Evolutionary conservation across 495 filamentous ascomycete species (phyloP), one percentile per base, ranked within the genome.

Genomic region (Cairneyella variabilis): DNA sequence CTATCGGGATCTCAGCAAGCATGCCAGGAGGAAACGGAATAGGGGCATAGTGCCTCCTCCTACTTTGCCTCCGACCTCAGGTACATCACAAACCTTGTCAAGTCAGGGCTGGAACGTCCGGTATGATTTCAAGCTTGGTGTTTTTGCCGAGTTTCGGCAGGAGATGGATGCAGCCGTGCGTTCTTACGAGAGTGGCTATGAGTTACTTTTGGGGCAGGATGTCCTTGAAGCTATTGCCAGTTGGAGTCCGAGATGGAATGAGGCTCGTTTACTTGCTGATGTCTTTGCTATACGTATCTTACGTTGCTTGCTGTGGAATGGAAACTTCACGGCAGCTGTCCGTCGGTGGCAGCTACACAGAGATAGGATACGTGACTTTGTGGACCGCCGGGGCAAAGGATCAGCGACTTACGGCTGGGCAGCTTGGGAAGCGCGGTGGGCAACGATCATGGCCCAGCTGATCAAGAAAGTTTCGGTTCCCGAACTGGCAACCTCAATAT

Each of bases 101-200:
- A 75, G 82, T 10, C 85, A 89, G 49, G 90, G 87, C 3, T 97
- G 91, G 91, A 89, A 85, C 65, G 83, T 90, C 18, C 85, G 91
- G 2, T 96, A 95, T 64, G 91, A 97, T 61, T 90, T 92, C 71
- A 97, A 97, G 62, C 77, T 89, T 23, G 91, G 88, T 7, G 74
- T 95, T 1, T 88, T 96, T 62, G 89, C 91, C 27, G 90, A 96
- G 64, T 96, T 90, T 56, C 80, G 91, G 11, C 85, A 89, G 63
- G 91, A 97, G 62, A 88, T 91, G 80, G 91, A 96, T 60, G 82
- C 78, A 25, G 91, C 91, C 0, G 72, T 84, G 44, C 80, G 89
- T 26, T 90, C 88, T 48, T 96, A 88, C 57, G 87, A 91, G 59
- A 82, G 83, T 61, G 89, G 90, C 6, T 91, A 96, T 62, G 90